These are phyloP conservation scores for Sarcodon sp. DNA, from an alignment of 768 basidiomycete species.

Conservation along the genomic window DNA sequence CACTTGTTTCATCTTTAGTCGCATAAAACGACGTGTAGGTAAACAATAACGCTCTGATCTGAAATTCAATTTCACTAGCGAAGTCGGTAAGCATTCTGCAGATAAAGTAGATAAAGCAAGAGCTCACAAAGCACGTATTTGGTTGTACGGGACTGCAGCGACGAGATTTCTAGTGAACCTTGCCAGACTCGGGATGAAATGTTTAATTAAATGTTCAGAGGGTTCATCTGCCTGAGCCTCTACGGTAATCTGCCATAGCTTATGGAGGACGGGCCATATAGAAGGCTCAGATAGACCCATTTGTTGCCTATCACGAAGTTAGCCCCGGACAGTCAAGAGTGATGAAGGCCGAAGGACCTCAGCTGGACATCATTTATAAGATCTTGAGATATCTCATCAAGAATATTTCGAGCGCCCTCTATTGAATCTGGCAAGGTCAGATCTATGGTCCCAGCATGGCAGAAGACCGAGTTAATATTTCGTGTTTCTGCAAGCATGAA, in stretches of 20 bases:
- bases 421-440: background rate
- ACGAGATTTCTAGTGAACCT: slow-evolving; percentile 80
- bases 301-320: slow-evolving; percentile 13
- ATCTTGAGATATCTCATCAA: background rate
- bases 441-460: background rate
- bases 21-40: slow-evolving; percentile 68
- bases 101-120: background rate
- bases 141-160: slow-evolving; percentile 64
- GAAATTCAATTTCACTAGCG: slow-evolving; percentile 55
- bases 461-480: too few relatives aligned
- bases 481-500: too few relatives aligned
- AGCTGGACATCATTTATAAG: slow-evolving; percentile 1
- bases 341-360: background rate
- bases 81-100: background rate
- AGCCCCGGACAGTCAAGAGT: background rate
- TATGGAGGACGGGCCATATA: slow-evolving; percentile 42
- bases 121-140: slow-evolving; percentile 60
- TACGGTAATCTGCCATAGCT: slow-evolving; percentile 34
- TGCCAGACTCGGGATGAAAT: slow-evolving; percentile 28
- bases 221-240: slow-evolving; percentile 17
- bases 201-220: slow-evolving; percentile 21
- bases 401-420: background rate
- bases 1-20: slow-evolving; percentile 49
- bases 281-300: slow-evolving; percentile 26
- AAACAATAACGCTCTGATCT: slow-evolving; percentile 54